A percentile compares a stretch with the other conserved stretches of the same genome.
phyloP scores from a whole-genome alignment of 345 rosid species.

The Mallotus nudiflorus region DNA sequence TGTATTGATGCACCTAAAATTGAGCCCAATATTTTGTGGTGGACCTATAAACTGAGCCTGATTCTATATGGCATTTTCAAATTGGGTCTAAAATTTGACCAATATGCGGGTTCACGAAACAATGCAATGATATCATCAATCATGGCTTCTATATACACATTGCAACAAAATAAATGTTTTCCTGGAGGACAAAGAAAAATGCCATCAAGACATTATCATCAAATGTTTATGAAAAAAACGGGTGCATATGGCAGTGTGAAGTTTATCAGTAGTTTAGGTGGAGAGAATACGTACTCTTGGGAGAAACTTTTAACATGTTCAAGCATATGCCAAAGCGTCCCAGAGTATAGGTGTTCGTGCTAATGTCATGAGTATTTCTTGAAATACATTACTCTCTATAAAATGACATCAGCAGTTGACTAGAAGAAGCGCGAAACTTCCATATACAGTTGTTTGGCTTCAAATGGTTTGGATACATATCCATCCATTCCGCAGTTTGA shows the following conservation, averaged over 20 bases:
- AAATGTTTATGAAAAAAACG: too few relatives aligned
- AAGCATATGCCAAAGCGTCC: slow-evolving; percentile 17
- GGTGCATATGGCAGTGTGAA: too few relatives aligned
- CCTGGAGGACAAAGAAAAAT: slow-evolving; percentile 29
- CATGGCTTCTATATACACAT: slow-evolving; percentile 31
- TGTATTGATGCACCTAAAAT: too few relatives aligned
- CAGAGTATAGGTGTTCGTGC: slow-evolving; percentile 21
- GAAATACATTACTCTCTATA: slow-evolving; percentile 16
- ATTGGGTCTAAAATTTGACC: too few relatives aligned
- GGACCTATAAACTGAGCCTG: too few relatives aligned
- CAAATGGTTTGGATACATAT: slow-evolving; percentile 92
- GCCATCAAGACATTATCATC: too few relatives aligned
- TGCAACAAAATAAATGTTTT: slow-evolving; percentile 21
- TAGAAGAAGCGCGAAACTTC: slow-evolving; percentile 76
- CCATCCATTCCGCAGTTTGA: slow-evolving; percentile 74
- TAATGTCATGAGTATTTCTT: slow-evolving; percentile 14
- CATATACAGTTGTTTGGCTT: slow-evolving; percentile 73
- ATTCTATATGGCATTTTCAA: too few relatives aligned
- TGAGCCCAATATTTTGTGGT: too few relatives aligned
- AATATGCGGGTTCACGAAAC: slow-evolving; percentile 15
- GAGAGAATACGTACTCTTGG: slow-evolving; percentile 37
- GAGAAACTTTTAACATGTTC: slow-evolving; percentile 17
- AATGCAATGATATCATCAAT: slow-evolving; percentile 23
- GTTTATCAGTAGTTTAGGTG: neutral
- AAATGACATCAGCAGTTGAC: slow-evolving; percentile 21